Evolutionary conservation across 2,329 filamentous ascomycete species (phyloP), one percentile per base, ranked within the genome.

Genomic region (Paraconiothyrium sp.): DNA sequence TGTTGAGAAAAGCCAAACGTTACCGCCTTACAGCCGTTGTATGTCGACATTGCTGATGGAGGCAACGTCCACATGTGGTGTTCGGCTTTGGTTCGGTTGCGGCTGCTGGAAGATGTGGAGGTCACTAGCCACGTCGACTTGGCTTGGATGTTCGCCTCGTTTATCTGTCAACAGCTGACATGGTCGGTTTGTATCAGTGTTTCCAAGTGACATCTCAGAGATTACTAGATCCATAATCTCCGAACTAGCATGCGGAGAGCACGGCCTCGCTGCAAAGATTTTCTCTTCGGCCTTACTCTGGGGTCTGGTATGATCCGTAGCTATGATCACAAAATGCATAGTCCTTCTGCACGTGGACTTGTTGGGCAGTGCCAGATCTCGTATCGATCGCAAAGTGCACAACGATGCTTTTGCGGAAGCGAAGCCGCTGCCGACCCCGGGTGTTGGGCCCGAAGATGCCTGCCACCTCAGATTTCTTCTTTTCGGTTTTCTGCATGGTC

Each of bases 401-500:
- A 13, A 64, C 58, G 58, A 62, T 75, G 69, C 69, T 74, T 74
- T 71, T 73, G 72, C 70, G 69, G 70, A 72, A 71, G 67, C 66
- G 64, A 59, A 67, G 54, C 66, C 64, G 63, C 50, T 66, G 66
- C 70, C 69, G 68, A 55, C 52, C 59, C 65, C 69, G 62, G 57
- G 49, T 52, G 57, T 59, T 67, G 68, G 69, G 57, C 30, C 61
- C 48, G 50, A 46, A 59, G 32, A 39, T 51, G 24, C 47, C 61
- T 63, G 64, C 62, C 39, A 44, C 16, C 47, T 56, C 50, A 41
- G 39, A 62, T 43, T 46, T 62, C 57, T 60, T 34, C 30, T 52
- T 59, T 56, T 60, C 22, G 52, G 13, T 46, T 14, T 44, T 55
- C 55, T 62, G 55, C 60, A 52, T 54, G n/a, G 13, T 49, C 44